Percentiles rank a stretch among this genome's conserved stretches.
Conservation (phyloP, 352 stramenopile genomes). For the Phytophthora megakarya region DNA sequence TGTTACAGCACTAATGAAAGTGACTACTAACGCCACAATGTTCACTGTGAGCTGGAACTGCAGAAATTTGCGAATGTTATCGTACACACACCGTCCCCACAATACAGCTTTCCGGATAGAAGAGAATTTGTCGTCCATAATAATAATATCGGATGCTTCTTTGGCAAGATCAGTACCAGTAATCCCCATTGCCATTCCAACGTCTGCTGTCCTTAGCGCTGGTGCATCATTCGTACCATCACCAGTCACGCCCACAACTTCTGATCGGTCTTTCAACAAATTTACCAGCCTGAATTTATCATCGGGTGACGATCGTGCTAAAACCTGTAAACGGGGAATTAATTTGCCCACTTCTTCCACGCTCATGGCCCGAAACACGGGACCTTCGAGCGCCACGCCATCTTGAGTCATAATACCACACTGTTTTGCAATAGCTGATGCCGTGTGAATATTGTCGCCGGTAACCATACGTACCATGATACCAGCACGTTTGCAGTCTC, state of each 20-base stretch:
- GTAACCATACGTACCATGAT: conserved; percentile 99
- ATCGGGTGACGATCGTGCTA: conserved; percentile 94
- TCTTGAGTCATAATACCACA: conserved; percentile 95
- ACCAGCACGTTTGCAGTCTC: conserved; percentile 93
- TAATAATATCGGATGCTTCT: conserved; percentile 86
- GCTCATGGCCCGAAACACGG: conserved; percentile 90
- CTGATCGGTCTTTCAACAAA: conserved; percentile 66
- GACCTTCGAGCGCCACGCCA: conserved; percentile 91
- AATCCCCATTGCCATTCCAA: conserved; percentile 84
- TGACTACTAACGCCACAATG: conserved; percentile 79
- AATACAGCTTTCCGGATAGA: conserved; percentile 81
- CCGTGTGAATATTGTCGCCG: conserved; percentile 98
- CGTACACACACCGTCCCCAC: conserved; percentile 83
- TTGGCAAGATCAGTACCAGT: conserved; percentile 82
- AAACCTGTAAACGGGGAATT: conserved; percentile 81
- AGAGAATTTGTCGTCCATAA: conserved; percentile 88
- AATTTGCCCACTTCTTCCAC: conserved; percentile 60
- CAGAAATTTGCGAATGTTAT: conserved; percentile 87
- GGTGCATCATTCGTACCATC: conserved; percentile 86
- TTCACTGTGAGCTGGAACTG: conserved; percentile 89
- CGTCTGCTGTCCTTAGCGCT: conserved; percentile 69
- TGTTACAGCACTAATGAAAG: conserved; percentile 80
- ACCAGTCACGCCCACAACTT: conserved; percentile 82
- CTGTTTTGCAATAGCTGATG: conserved; percentile 94
- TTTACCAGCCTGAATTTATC: conserved; percentile 98